These are phyloP conservation scores for Emericellopsis atlantica DNA, from an alignment of 2,329 filamentous ascomycete species.

Conservation along the genomic window DNA sequence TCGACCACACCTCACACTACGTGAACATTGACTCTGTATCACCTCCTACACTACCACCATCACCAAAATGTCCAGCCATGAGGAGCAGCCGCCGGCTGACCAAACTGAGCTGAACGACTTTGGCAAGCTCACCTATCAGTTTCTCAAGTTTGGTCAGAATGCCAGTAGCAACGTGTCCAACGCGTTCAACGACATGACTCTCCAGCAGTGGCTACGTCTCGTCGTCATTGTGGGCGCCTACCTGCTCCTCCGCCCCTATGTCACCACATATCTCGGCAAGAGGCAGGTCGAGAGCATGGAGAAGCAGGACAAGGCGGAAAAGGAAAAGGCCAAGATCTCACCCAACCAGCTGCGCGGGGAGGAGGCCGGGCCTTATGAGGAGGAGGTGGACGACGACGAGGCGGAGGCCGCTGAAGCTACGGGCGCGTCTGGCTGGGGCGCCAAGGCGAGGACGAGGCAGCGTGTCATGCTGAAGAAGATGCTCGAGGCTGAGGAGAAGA, in stretches of 20 bases:
- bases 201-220: conserved; percentile 52
- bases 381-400: conserved; percentile 37
- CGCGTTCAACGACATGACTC: conserved; percentile 36
- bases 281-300: conserved; percentile 53
- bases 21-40: no score
- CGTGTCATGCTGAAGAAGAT: conserved; percentile 53
- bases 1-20: no score
- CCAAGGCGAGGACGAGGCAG: conserved; percentile 58
- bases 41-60: no score
- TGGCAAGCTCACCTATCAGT: conserved; percentile 17
- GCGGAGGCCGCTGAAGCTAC: conserved; percentile 31
- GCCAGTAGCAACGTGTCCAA: conserved; percentile 33
- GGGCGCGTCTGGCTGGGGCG: conserved; percentile 50
- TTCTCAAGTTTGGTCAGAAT: conserved; percentile 22
- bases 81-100: conserved; percentile 5
- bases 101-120: conserved; percentile 17
- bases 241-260: conserved; percentile 59
- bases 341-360: conserved; percentile 52
- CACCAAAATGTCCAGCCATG: no score
- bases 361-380: conserved; percentile 11
- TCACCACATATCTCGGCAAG: conserved; percentile 54
- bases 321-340: conserved; percentile 44
- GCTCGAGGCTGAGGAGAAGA: conserved; percentile 49
- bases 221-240: conserved; percentile 62
- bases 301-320: conserved; percentile 40